A percentile compares a stretch with the other conserved stretches of the same genome.
Conservation (phyloP, 345 rosid species). For the Aquilaria sinensis region DNA sequence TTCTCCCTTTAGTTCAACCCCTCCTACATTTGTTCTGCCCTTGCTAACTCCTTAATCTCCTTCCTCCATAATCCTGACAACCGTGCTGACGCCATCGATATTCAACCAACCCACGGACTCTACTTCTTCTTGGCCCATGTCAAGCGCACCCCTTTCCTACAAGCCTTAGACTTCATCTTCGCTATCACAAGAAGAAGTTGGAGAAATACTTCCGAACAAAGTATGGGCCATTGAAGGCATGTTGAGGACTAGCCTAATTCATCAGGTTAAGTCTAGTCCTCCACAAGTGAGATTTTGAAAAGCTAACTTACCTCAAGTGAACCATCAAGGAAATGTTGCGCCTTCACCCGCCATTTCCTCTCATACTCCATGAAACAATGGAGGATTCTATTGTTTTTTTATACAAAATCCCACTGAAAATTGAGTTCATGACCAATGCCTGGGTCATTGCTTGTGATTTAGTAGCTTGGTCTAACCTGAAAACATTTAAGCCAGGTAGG, state of each 20-base stretch:
- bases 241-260: constrained; percentile 46
- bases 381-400: constrained; percentile 45
- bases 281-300: constrained; percentile 55
- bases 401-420: constrained; percentile 40
- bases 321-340: constrained; percentile 59
- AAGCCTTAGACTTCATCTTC: constrained; percentile 43
- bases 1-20: constrained; percentile 53
- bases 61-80: constrained; percentile 79
- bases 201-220: constrained; percentile 75
- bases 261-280: constrained; percentile 42
- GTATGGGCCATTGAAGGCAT: constrained; percentile 40
- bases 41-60: constrained; percentile 57
- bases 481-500: constrained; percentile 49
- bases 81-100: constrained; percentile 64
- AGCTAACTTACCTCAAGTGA: constrained; percentile 49
- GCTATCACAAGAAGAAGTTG: constrained; percentile 1
- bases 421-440: constrained; percentile 60
- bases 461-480: constrained; percentile 55
- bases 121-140: constrained; percentile 80
- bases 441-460: constrained; percentile 56
- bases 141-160: constrained; percentile 42
- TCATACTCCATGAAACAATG: constrained; percentile 64
- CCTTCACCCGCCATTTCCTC: constrained; percentile 78
- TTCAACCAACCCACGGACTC: constrained; percentile 15
- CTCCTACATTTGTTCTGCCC: constrained; percentile 39